Conservation (phyloP, 148 eudicot species). For the Rhododendron ovatum region DNA sequence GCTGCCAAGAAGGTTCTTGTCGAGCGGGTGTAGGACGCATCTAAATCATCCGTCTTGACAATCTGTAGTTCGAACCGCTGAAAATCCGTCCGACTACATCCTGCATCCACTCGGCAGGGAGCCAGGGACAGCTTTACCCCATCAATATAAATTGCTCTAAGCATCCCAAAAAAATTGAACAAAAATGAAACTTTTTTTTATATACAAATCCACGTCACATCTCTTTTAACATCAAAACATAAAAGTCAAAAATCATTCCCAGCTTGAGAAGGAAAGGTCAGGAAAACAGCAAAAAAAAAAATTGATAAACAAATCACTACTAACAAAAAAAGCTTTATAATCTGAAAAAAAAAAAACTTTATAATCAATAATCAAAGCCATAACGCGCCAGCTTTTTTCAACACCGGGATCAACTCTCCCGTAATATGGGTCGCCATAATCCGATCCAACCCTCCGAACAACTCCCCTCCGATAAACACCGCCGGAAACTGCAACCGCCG, state of each 20-base stretch:
- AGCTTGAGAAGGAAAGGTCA: not conserved
- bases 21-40: too few species aligned
- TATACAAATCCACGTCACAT: not conserved
- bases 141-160: too few species aligned
- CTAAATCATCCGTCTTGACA: too few species aligned
- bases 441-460: conserved; percentile 66
- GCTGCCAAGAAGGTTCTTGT: too few species aligned
- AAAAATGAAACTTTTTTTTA: not conserved
- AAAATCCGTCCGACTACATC: too few species aligned
- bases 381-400: conserved; percentile 63
- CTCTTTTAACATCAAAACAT: not conserved
- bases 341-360: not conserved
- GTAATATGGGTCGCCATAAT: conserved; percentile 61
- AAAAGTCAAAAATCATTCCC: not conserved
- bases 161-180: not conserved
- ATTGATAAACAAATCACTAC: not conserved
- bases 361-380: conserved; percentile 37
- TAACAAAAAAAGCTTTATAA: not conserved
- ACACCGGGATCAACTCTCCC: conserved; percentile 56
- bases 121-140: too few species aligned
- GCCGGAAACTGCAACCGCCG: conserved; percentile 43
- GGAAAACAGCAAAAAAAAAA: not conserved
- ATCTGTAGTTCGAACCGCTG: too few species aligned
- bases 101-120: too few species aligned
- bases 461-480: conserved; percentile 67